A percentile compares a stretch with the other conserved stretches of the same genome.
phyloP scores from a whole-genome alignment of 2,329 filamentous ascomycete species.

The Colletotrichum acutatum region DNA sequence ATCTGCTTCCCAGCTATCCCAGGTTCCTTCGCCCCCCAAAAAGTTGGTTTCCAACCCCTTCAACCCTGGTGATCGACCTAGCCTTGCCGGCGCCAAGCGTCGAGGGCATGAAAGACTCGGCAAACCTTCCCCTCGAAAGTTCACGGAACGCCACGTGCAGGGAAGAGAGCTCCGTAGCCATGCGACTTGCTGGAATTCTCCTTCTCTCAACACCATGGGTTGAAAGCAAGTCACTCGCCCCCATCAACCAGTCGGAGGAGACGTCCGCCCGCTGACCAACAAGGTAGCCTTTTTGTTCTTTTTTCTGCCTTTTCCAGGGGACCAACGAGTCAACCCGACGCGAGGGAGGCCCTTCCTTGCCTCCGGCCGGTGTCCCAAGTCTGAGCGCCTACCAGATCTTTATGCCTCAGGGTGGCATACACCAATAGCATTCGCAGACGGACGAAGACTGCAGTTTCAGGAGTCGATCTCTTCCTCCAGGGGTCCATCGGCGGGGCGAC shows the following conservation, averaged over 20 bases:
- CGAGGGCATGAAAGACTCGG: constrained; percentile 33
- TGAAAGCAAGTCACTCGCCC: not conserved
- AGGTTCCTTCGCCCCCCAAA: constrained; percentile 9
- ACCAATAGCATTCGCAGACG: constrained; percentile 27
- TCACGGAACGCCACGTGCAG: constrained; percentile 31
- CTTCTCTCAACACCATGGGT: not conserved
- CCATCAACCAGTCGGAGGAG: constrained; percentile 30
- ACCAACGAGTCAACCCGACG: constrained; percentile 30
- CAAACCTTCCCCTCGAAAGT: constrained; percentile 32
- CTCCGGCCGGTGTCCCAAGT: constrained; percentile 26
- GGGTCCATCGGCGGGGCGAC: constrained; percentile 32
- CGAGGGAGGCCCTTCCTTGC: constrained; percentile 27
- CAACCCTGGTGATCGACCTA: constrained; percentile 21
- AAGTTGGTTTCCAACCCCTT: not conserved
- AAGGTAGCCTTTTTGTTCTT: constrained; percentile 4
- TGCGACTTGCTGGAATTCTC: not conserved
- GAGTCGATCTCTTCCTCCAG: constrained; percentile 35
- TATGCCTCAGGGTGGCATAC: constrained; percentile 34
- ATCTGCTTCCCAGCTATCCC: not conserved
- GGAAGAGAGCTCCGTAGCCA: constrained; percentile 9
- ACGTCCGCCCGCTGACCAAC: constrained; percentile 17
- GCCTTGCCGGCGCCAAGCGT: constrained; percentile 31
- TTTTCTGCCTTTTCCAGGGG: not conserved
- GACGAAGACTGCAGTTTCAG: constrained; percentile 36
- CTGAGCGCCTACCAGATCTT: constrained; percentile 34